Evolutionary conservation across 2,329 filamentous ascomycete genomes (phyloP).

Genomic region (Chaetomiaceae sp.): DNA sequence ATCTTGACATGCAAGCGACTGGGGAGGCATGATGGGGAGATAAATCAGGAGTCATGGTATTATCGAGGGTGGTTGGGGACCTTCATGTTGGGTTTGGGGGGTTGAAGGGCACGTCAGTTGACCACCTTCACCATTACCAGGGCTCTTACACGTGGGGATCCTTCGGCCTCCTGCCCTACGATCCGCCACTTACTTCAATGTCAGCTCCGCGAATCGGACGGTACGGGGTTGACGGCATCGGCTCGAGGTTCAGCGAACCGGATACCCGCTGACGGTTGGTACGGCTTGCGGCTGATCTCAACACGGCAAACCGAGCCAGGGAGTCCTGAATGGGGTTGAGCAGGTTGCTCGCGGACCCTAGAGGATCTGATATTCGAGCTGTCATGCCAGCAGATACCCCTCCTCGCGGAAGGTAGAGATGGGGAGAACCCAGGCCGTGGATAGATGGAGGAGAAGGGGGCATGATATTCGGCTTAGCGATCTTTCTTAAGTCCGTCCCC

Average conservation of each 20-base stretch:
- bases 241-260: background rate
- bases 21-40: background rate
- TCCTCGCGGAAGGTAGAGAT: background rate
- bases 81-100: background rate
- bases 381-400: background rate
- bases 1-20: background rate
- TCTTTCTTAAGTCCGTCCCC: conserved; percentile 6
- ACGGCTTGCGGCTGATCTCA: background rate
- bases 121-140: background rate
- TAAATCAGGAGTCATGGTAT: background rate
- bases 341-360: background rate
- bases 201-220: background rate
- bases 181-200: background rate
- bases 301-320: background rate
- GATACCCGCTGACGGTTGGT: background rate
- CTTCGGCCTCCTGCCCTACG: background rate
- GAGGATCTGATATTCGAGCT: background rate
- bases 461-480: background rate
- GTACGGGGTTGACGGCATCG: background rate
- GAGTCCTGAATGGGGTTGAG: background rate
- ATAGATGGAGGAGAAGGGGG: conserved; percentile 16
- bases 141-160: background rate
- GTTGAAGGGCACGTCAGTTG: background rate
- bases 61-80: background rate
- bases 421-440: background rate